Base-by-base conservation (phyloP, 139 green algal genomes). In the Chlorella sp. region DNA sequence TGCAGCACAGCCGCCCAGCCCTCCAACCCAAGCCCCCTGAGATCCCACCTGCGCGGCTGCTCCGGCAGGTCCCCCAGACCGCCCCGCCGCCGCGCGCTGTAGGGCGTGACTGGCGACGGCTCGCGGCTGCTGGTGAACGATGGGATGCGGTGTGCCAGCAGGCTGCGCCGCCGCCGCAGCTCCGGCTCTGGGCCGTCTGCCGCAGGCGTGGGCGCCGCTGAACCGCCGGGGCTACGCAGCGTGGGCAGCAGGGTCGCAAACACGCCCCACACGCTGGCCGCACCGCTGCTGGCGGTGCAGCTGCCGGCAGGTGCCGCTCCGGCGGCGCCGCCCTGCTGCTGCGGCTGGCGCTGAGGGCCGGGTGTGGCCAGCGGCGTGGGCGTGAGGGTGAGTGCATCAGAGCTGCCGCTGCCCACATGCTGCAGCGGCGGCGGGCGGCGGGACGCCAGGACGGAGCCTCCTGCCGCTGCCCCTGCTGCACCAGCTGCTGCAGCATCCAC, bases 11-110 rank as follows among this genome's bases (percentile, higher is more conserved):
- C 3, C 32, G 1, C 17, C 69, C 43, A 60, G 30, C 43, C 14
- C 51, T 26, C 11, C 51, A 60, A 7, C 2, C 51, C 51, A 11
- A 60, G 51, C 14, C 24, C 51, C 4, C 51, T n/a, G n/a, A n/a
- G n/a, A n/a, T 11, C 72, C 16, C 68, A 78, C 72, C 72, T 78
- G 70, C 70, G 13, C 26, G 70, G 83, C 11, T 74, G 72, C 17
- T 46, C 46, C 7, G 83, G 83, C 13, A 87, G 73, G 26, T 82
- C 76, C 1, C 41, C 46, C 14, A 87, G 76, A 0, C 83, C 83
- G 26, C 56, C 73, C 38, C 26, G 51, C 73, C 38, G 64, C 20
- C 38, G 41, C 48, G 80, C 64, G 51, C 70, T 56, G 9, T 36
- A n/a, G 46, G 80, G 64, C 36, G 38, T 65, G 72, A 48, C 62